Evolutionary conservation across 2,329 filamentous ascomycete genomes (phyloP), one percentile per base, ranked within the genome.

Genomic region (Arthrocladium fulminans): DNA sequence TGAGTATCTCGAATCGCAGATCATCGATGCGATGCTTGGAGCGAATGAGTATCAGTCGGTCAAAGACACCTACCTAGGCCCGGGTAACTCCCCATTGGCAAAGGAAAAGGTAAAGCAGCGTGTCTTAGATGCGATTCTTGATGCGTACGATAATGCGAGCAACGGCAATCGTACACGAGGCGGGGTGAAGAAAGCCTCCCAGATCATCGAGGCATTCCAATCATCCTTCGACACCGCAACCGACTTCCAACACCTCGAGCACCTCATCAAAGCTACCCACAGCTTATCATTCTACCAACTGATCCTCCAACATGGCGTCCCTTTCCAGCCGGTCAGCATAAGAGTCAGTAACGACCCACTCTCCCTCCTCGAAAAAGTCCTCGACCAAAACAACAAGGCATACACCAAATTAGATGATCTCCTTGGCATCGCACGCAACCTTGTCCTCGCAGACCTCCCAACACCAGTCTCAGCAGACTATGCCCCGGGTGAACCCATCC

Each of bases 381-480:
- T 83, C 7, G 73, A 77, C 38, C 80, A 83, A 57, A 83, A 83
- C 49, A 59, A 67, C 1, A 72, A 73, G 50, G 77, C 75, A 55
- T 83, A 83, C 59, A 79, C 78, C 2, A 77, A 83, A 56, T 65
- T 83, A 0, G 79, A 83, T 52, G 78, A 82, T 55, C 67, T 83
- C 3, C 67, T 83, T 17, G 70, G 66, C n/a, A 82, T 83, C 50
- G 79, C 74, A 6, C 70, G 73, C 22, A 77, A 81, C 43, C 64
- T 83, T 2, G 73, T 81, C 10, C 63, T 67, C 3, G 70, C 72
- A 22, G 67, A 69, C 2, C 60, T 71, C 48, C 65, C 55, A 27
- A 65, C 60, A 8, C 37, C 51, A n/a, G 23, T 55, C 12, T 47
- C 57, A 13, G 55, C 53, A 10, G 51, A 47, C 27, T 39, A 22